Evolutionary conservation across 2,329 filamentous ascomycete species (phyloP).

Genomic region (Tolypocladium ovalisporum): DNA sequence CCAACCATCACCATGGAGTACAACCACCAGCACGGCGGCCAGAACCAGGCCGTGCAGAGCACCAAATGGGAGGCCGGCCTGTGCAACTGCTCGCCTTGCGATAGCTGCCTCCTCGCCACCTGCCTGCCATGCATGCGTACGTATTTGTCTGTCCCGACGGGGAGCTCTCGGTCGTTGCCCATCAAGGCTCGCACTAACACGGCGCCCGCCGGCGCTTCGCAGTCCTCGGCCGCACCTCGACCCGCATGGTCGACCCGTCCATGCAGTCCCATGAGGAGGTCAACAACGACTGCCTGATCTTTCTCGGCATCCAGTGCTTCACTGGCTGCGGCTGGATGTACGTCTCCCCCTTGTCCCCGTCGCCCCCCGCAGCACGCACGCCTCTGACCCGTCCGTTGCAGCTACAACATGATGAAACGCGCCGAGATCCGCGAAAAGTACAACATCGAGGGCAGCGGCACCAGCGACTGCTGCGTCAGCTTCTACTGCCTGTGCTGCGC

Average conservation of each 20-base stretch:
- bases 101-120: constrained; percentile 25
- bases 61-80: constrained; percentile 27
- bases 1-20: not conserved
- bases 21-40: not conserved
- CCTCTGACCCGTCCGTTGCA: constrained; percentile 6
- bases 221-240: constrained; percentile 33
- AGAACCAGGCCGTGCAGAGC: not conserved
- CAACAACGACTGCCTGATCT: constrained; percentile 32
- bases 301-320: constrained; percentile 23
- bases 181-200: not conserved
- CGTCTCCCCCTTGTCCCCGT: constrained; percentile 4
- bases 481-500: constrained; percentile 47
- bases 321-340: constrained; percentile 34
- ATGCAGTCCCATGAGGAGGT: constrained; percentile 24
- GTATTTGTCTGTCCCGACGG: constrained; percentile 9
- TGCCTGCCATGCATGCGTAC: constrained; percentile 33
- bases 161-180: not conserved
- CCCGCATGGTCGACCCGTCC: constrained; percentile 32
- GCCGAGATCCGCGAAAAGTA: constrained; percentile 40
- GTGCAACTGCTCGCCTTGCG: constrained; percentile 28
- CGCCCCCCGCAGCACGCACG: not conserved
- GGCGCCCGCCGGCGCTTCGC: not conserved
- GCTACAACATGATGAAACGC: constrained; percentile 41
- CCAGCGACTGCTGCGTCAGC: constrained; percentile 38
- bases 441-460: constrained; percentile 37